These are phyloP conservation scores for Yamadazyma pseudoaaseri DNA, from an alignment of 1,139 yeast genomes.

Conservation along the genomic window DNA sequence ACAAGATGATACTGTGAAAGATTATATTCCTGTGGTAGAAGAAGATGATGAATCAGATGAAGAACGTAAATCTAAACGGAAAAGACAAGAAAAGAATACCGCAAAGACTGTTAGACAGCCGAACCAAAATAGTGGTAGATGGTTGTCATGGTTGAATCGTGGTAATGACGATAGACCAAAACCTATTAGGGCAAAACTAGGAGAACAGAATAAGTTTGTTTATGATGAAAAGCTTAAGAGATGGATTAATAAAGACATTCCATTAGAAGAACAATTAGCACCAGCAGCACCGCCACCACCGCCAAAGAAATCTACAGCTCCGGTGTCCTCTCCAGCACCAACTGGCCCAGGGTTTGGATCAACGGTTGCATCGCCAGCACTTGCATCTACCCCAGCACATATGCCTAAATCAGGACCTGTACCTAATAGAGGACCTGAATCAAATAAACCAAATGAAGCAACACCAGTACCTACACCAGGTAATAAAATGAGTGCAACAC, in stretches of 20 bases:
- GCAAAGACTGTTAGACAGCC: conserved; percentile 12
- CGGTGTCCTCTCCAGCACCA: conserved; percentile 10
- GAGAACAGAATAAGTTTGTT: conserved; percentile 71
- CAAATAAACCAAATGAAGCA: conserved; percentile 3
- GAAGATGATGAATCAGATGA: conserved; percentile 45
- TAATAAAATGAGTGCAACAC: conserved; percentile 6
- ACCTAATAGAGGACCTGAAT: conserved; percentile 4
- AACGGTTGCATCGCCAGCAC: conserved; percentile 2
- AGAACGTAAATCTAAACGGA: conserved; percentile 15
- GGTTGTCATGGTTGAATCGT: conserved; percentile 52
- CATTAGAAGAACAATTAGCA: conserved; percentile 67
- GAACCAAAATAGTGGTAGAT: conserved; percentile 26
- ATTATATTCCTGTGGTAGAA: conserved; percentile 44
- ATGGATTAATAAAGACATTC: conserved; percentile 77
- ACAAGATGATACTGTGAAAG: conserved; percentile 46
- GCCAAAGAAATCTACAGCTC: conserved; percentile 43
- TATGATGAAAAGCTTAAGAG: conserved; percentile 83
- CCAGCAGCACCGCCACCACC: conserved; percentile 74
- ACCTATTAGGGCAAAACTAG: conserved; percentile 81
- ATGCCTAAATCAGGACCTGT: not conserved
- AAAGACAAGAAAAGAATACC: conserved; percentile 13
- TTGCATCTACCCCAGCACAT: not conserved
- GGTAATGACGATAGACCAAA: conserved; percentile 62
- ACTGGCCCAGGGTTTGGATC: conserved; percentile 3
- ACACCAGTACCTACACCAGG: conserved; percentile 5